Percentiles rank a stretch among this genome's conserved stretches.
Evolutionary conservation across 2,329 filamentous ascomycete genomes (phyloP).

Genomic region (Colletotrichum lini): DNA sequence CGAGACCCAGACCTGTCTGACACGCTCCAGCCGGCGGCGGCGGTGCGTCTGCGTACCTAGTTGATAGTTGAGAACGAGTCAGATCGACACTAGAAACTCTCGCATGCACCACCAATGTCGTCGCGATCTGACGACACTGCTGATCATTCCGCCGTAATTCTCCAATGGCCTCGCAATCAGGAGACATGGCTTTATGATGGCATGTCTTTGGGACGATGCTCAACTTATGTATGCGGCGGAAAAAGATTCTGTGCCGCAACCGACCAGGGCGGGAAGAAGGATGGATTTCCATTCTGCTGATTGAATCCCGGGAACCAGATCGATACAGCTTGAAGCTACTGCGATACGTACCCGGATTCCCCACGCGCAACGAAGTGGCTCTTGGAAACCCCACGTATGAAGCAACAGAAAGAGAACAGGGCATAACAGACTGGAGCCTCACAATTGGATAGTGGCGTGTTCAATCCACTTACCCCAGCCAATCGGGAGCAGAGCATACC

Average conservation of each 20-base stretch:
- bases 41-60: background rate
- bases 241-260: constrained; percentile 1
- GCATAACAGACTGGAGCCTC: constrained; percentile 23
- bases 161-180: constrained; percentile 21
- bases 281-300: constrained; percentile 24
- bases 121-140: background rate
- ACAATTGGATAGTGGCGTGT: constrained; percentile 8
- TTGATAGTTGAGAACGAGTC: constrained; percentile 27
- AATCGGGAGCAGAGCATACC: constrained; percentile 38
- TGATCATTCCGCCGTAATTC: background rate
- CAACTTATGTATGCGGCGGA: constrained; percentile 12
- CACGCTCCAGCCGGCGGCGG: constrained; percentile 16
- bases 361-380: constrained; percentile 30
- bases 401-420: constrained; percentile 16
- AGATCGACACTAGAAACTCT: constrained; percentile 11
- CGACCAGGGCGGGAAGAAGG: constrained; percentile 9
- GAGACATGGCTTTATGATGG: constrained; percentile 19
- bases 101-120: background rate
- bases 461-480: constrained; percentile 1
- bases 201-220: constrained; percentile 26
- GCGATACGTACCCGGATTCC: constrained; percentile 34
- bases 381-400: constrained; percentile 34
- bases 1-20: constrained; percentile 33
- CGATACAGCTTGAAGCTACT: background rate
- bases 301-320: constrained; percentile 8